Evolutionary conservation across 148 eudicot genomes (phyloP).

Genomic region (Vaccinium darrowii): DNA sequence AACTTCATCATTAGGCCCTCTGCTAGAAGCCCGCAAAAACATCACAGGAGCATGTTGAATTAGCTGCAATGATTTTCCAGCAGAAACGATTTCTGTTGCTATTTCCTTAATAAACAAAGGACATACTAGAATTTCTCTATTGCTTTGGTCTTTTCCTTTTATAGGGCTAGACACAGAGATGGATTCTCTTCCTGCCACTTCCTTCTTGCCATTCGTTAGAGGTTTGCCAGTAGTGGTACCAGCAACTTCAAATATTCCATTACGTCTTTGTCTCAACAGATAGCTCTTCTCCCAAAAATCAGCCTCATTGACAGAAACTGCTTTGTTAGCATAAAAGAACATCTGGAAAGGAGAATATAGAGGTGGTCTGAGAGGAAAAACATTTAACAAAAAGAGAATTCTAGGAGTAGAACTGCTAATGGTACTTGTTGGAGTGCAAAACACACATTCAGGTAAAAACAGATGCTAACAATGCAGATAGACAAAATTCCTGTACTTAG

Average conservation of each 20-base stretch:
- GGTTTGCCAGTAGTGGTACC: conserved; percentile 22
- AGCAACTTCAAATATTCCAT: conserved; percentile 40
- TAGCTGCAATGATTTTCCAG: conserved; percentile 94
- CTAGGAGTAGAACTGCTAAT: neutral
- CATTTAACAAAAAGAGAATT: neutral
- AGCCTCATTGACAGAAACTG: conserved; percentile 69
- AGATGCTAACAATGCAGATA: neutral
- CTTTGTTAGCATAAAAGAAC: conserved; percentile 81
- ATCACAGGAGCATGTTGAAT: conserved; percentile 64
- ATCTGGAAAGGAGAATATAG: conserved; percentile 44
- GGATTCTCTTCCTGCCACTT: conserved; percentile 28
- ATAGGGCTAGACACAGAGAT: conserved; percentile 20
- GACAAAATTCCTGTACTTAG: neutral
- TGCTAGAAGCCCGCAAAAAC: conserved; percentile 27
- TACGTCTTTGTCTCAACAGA: conserved; percentile 43
- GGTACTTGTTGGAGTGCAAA: neutral
- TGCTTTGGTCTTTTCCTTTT: conserved; percentile 36
- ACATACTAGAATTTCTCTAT: conserved; percentile 46
- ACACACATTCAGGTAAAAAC: neutral
- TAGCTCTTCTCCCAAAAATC: conserved; percentile 97
- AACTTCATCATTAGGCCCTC: conserved; percentile 25
- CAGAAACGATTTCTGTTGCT: conserved; percentile 73
- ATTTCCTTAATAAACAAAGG: conserved; percentile 81
- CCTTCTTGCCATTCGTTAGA: conserved; percentile 21
- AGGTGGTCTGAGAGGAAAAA: conserved; percentile 7